Conservation (phyloP, 768 basidiomycete species). For the Cyathus striatus region DNA sequence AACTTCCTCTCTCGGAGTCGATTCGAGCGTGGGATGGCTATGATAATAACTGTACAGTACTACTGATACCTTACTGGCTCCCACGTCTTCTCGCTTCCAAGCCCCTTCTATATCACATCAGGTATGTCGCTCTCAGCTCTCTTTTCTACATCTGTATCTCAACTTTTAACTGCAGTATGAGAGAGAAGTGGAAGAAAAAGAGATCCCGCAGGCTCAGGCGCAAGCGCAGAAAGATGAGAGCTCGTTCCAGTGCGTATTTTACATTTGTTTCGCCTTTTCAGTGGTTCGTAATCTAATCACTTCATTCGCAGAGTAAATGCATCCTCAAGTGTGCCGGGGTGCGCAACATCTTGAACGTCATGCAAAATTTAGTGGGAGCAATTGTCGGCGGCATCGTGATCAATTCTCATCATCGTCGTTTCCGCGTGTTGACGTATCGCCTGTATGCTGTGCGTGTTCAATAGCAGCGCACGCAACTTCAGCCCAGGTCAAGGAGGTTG, state of each 20-base stretch:
- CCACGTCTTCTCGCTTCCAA: slow-evolving; percentile 19
- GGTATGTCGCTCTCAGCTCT: slow-evolving; percentile 15
- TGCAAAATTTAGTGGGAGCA: background rate
- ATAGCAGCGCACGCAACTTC: background rate
- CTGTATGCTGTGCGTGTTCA: background rate
- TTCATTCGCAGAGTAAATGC: slow-evolving; percentile 31
- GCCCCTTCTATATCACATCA: slow-evolving; percentile 20
- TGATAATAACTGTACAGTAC: slow-evolving; percentile 42
- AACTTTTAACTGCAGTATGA: slow-evolving; percentile 49
- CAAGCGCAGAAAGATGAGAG: slow-evolving; percentile 95
- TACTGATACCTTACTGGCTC: slow-evolving; percentile 6
- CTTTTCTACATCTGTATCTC: background rate
- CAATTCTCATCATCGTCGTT: background rate
- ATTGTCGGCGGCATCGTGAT: background rate
- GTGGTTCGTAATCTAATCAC: background rate
- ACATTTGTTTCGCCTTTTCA: background rate
- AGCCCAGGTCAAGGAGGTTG: slow-evolving; percentile 1
- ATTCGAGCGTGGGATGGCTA: slow-evolving; percentile 22
- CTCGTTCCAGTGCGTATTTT: slow-evolving; percentile 77
- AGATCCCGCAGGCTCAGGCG: slow-evolving; percentile 88
- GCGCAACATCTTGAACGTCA: background rate
- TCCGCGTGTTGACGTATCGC: background rate
- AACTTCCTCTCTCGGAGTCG: background rate
- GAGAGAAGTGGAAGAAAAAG: slow-evolving; percentile 98
- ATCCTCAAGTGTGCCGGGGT: background rate